Base-by-base conservation (phyloP, 352 stramenopile species). In the Phytophthora colocasiae region DNA sequence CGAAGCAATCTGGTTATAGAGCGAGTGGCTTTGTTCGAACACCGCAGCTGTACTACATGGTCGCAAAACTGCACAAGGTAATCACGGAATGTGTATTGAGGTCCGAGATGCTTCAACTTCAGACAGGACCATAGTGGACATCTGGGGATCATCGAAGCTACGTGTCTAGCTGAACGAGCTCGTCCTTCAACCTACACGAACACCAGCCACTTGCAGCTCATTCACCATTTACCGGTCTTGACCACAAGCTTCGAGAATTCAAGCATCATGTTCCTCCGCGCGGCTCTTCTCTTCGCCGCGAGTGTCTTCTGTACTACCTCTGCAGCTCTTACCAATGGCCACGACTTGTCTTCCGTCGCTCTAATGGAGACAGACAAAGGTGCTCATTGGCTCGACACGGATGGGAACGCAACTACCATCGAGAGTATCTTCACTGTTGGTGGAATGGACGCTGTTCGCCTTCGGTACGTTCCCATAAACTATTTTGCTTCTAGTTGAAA, bases 281-380 rank as follows among this genome's bases (percentile, higher is more conserved):
- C 54, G 12, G 59, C 43, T 8, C n/a, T 74, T 17, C 36, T 74
- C 15, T 32, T 71, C 32, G 59, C 39, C n/a, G 51, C 65, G 1
- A 48, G 58, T 24, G 47, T 47, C 1, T 64, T 69, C 17, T 38
- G 6, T 26, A 41, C 45, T 15, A 44, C 46, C 29, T 19, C 39
- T 24, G 63, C 60, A 2, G 58, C 58, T 9, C 40, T 78, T 31
- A 66, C 38, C 41, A 74, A 75, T 41, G 70, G 70, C 22, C 66
- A 78, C 26, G 70, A 78, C 32, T 58, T 78, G 40, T 78, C 70
- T 24, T 78, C 70, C 0, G 52, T 44, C 3, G 65, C 39, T 0
- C 36, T 78, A 7, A 78, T 78, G 70, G 70, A 78, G 60, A 64
- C 66, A 0, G 6, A 48, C 12, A 36, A 75, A 52, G 58, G 53